Evolutionary conservation across 345 rosid genomes (phyloP).

Genomic region (Angophora floribunda): DNA sequence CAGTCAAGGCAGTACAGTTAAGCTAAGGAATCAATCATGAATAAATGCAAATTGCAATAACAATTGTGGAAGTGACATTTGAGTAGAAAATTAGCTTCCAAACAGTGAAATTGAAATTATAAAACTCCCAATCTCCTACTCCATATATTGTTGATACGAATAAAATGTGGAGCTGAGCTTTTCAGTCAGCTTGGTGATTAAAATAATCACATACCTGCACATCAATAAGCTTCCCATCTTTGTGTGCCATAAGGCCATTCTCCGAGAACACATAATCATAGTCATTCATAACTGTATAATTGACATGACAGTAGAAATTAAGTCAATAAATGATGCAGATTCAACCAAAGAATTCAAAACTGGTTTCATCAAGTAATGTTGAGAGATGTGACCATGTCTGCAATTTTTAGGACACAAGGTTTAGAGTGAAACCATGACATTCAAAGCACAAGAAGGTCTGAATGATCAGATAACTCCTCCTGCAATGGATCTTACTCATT

Average conservation of each 20-base stretch:
- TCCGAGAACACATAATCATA: conserved; percentile 93
- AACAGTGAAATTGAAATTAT: background rate
- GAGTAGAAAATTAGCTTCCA: background rate
- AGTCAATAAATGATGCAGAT: background rate
- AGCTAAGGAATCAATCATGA: background rate
- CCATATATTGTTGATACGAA: background rate
- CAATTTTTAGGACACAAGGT: background rate
- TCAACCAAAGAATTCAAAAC: background rate
- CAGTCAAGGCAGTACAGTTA: background rate
- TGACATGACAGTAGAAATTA: background rate
- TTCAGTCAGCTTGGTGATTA: background rate
- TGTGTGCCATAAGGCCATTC: conserved; percentile 95
- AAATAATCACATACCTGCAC: conserved; percentile 43
- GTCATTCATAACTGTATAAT: conserved; percentile 63
- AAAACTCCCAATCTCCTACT: background rate
- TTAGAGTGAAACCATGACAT: background rate
- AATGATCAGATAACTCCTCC: background rate
- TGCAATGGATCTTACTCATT: background rate
- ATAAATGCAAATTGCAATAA: background rate
- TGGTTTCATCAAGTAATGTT: background rate
- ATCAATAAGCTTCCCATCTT: conserved; percentile 81
- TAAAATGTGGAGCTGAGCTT: background rate
- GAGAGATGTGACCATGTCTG: background rate
- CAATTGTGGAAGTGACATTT: background rate
- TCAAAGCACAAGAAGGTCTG: background rate